Conservation (phyloP, 805 yeast species). For the Debaryomyces hansenii region DNA sequence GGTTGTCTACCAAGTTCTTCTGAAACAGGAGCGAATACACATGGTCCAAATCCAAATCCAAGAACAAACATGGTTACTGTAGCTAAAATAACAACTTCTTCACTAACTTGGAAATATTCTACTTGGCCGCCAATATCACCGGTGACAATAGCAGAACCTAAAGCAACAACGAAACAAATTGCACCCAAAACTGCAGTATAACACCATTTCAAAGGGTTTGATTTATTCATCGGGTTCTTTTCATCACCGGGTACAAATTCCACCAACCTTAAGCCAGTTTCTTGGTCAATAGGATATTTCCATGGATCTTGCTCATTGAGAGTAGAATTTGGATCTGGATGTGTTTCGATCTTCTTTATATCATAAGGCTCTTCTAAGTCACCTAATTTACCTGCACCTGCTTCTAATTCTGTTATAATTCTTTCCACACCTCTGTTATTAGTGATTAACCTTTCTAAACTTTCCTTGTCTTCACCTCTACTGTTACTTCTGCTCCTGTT, state of each 20-base stretch:
- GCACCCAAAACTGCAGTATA: slow-evolving; percentile 49
- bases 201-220: slow-evolving; percentile 45
- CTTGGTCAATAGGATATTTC: slow-evolving; percentile 57
- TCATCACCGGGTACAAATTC: slow-evolving; percentile 50
- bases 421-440: slow-evolving; percentile 35
- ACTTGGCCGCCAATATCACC: slow-evolving; percentile 60
- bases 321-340: slow-evolving; percentile 26
- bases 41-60: slow-evolving; percentile 68
- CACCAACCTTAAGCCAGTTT: slow-evolving; percentile 57
- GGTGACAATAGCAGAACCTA: slow-evolving; percentile 63
- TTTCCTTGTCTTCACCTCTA: slow-evolving; percentile 9
- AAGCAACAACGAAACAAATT: slow-evolving; percentile 58
- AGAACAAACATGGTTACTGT: slow-evolving; percentile 57
- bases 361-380: slow-evolving; percentile 59
- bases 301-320: slow-evolving; percentile 49
- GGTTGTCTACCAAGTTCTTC: slow-evolving; percentile 63
- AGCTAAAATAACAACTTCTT: slow-evolving; percentile 58
- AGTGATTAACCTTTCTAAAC: slow-evolving; percentile 25
- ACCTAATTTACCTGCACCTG: slow-evolving; percentile 50
- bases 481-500: not conserved
- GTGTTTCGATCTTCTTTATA: slow-evolving; percentile 32
- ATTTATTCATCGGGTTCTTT: slow-evolving; percentile 53
- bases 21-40: slow-evolving; percentile 61
- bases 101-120: slow-evolving; percentile 49
- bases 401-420: slow-evolving; percentile 35